Conservation (phyloP, 2,329 filamentous ascomycete genomes). For the Ophiostoma ips region DNA sequence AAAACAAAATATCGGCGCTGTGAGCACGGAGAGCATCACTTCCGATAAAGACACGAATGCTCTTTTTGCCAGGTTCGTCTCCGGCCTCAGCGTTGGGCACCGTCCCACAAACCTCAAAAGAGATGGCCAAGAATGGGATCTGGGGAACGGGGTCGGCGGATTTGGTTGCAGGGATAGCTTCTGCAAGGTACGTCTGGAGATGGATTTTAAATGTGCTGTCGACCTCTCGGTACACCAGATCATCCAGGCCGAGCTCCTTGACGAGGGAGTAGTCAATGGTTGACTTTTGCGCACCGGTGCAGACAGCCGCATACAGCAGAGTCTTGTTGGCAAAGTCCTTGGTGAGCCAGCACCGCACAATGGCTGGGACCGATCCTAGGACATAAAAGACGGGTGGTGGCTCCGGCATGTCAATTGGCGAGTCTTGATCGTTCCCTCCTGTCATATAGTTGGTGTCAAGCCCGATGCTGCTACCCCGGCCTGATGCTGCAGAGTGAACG, state of each 20-base stretch:
- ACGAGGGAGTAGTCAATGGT: conserved; percentile 65
- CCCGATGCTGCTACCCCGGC: conserved; percentile 76
- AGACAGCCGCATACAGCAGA: conserved; percentile 81
- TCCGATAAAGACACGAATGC: conserved; percentile 76
- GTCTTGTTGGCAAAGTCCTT: conserved; percentile 80
- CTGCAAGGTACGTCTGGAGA: conserved; percentile 75
- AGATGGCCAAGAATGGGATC: conserved; percentile 66
- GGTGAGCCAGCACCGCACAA: conserved; percentile 91
- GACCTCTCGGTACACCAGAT: conserved; percentile 50
- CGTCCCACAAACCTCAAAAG: conserved; percentile 52
- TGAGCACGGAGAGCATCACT: conserved; percentile 77
- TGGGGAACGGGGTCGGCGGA: conserved; percentile 60
- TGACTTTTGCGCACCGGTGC: conserved; percentile 81
- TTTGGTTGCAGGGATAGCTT: conserved; percentile 67
- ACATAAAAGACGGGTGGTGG: conserved; percentile 77
- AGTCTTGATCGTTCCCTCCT: conserved; percentile 49
- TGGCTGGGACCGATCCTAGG: conserved; percentile 78
- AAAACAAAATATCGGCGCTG: conserved; percentile 83
- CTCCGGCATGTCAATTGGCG: conserved; percentile 55
- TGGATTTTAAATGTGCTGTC: conserved; percentile 57
- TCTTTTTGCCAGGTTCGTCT: conserved; percentile 34
- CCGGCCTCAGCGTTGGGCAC: conserved; percentile 29
- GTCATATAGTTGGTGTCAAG: conserved; percentile 59
- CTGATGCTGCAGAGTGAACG: conserved; percentile 58
- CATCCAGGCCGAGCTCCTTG: conserved; percentile 55